Percentiles rank a stretch among this genome's conserved stretches.
Evolutionary conservation across 305 asterid species (phyloP).

Genomic region (Withania somnifera): DNA sequence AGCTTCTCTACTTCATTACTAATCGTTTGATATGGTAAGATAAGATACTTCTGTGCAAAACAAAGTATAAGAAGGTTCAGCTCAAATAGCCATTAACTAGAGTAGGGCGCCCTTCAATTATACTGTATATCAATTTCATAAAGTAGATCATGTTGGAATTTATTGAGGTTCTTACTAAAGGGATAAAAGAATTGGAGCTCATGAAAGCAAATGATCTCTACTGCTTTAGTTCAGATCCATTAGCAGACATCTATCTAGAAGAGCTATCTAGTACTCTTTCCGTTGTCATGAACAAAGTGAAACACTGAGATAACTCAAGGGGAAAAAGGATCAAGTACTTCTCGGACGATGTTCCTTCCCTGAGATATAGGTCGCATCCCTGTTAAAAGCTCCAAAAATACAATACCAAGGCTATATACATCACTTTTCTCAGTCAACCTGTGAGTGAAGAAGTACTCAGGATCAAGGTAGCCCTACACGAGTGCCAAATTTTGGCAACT

Average conservation of each 20-base stretch:
- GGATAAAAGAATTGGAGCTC: not conserved
- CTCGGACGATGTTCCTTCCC: conserved; percentile 80
- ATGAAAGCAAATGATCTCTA: not conserved
- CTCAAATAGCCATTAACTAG: not conserved
- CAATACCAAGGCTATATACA: conserved; percentile 91
- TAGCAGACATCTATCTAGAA: not conserved
- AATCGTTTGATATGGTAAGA: not conserved
- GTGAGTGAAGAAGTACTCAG: conserved; percentile 77
- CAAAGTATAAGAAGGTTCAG: not conserved
- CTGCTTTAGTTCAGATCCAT: not conserved
- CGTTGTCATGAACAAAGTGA: not conserved
- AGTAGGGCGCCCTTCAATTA: not conserved
- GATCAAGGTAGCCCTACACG: conserved; percentile 77
- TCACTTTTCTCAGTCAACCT: conserved; percentile 93
- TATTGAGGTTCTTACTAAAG: not conserved
- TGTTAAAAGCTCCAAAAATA: conserved; percentile 63
- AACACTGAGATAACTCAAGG: not conserved
- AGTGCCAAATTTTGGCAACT: not conserved
- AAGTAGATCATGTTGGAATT: not conserved
- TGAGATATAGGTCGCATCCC: conserved; percentile 70
- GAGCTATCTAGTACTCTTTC: not conserved
- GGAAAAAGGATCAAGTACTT: conserved; percentile 26
- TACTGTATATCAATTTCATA: not conserved
- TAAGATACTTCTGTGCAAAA: not conserved
- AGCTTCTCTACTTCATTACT: not conserved